Evolutionary conservation across 2,329 filamentous ascomycete genomes (phyloP), one percentile per base, ranked within the genome.

Genomic region (Trichoderma asperellum): DNA sequence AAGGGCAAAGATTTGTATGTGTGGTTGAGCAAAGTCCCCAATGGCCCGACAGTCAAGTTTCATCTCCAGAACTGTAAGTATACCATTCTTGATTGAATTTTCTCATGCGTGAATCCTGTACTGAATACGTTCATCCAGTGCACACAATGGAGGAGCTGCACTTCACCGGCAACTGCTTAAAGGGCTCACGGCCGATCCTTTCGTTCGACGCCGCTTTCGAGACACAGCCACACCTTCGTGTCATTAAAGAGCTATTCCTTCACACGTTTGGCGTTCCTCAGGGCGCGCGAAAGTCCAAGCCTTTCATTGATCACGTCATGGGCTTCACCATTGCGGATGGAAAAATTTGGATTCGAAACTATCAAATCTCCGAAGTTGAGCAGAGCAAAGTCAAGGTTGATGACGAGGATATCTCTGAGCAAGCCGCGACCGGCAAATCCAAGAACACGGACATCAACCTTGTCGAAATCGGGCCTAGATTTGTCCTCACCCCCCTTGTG

Each of bases 91-190:
- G 16, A 32, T 27, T 34, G n/a, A 10, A 21, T 49, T 6, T n/a
- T 7, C 0, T 10, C 12, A 12, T 43, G 3, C 12, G n/a, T 21
- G 35, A 11, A 40, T 24, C 16, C 35, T 10, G 5, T 32, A 63
- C 77, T 79, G 73, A 81, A 68, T 53, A 43, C 16, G 5, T 21
- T 29, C 18, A n/a, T 56, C 4, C 73, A 92, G 87, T 97, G 77
- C 94, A 97, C 82, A 97, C 95, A 11, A 97, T 96, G 93, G 93
- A 95, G 77, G 96, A 99, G 80, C 85, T 99, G 43, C 93, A 97
- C 77, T 98, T 99, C 80, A 94, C 94, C 18, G 96, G 96, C 66
- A 99, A 99, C 84, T 97, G 94, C 79, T 84, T 98, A 71, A 97
- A 97, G 82, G 96, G 96, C 70, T 96, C 93, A 34, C 86, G 96